These are phyloP conservation scores for Psophocarpus tetragonolobus DNA, from an alignment of 306 rosid genomes.

Conservation along the genomic window DNA sequence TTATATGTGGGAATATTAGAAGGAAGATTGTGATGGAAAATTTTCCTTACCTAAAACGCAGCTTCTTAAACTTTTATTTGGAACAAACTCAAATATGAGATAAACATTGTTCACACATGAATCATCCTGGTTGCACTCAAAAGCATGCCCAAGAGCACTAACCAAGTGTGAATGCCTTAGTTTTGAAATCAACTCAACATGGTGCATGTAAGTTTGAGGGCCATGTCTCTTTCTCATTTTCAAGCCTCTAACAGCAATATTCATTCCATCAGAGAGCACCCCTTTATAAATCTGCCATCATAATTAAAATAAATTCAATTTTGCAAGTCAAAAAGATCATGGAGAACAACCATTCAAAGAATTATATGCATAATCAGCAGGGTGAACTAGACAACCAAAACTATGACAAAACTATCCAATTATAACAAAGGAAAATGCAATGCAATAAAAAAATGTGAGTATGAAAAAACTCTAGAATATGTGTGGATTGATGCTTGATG, in stretches of 20 bases:
- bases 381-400: neutral
- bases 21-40: neutral
- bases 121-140: constrained; percentile 71
- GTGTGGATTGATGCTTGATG: neutral
- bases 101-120: constrained; percentile 61
- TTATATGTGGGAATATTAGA: neutral
- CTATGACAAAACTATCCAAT: neutral
- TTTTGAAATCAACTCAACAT: constrained; percentile 79
- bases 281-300: constrained; percentile 73
- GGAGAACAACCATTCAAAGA: neutral
- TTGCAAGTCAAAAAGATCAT: neutral
- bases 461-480: neutral
- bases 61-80: constrained; percentile 64
- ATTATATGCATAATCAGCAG: neutral
- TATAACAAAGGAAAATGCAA: neutral
- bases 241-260: constrained; percentile 63
- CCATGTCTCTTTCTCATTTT: constrained; percentile 65
- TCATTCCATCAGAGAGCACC: constrained; percentile 73
- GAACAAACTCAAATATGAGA: constrained; percentile 76
- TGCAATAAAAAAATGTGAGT: neutral
- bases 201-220: constrained; percentile 66
- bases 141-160: constrained; percentile 93
- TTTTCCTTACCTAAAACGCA: constrained; percentile 68
- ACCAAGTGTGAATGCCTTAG: constrained; percentile 81
- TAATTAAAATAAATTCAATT: neutral